Conservation (phyloP, 2,329 filamentous ascomycete species). For the Fusarium solani-melongenae region DNA sequence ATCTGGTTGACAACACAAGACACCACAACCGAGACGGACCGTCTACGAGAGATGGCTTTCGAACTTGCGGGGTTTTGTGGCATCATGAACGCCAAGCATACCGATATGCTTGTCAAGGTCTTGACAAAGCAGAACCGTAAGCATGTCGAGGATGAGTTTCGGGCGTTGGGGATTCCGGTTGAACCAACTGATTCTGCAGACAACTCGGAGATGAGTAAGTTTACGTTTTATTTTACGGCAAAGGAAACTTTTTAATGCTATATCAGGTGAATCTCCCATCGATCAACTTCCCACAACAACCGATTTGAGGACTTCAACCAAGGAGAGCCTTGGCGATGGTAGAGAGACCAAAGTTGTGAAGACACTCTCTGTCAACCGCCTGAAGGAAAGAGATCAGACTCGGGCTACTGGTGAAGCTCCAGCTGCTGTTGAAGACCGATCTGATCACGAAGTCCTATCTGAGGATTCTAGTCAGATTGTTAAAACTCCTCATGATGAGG, state of each 20-base stretch:
- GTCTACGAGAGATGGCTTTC: not conserved
- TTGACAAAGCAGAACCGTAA: not conserved
- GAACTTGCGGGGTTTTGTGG: not conserved
- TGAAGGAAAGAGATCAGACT: not conserved
- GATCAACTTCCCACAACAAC: not conserved
- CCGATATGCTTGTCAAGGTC: not conserved
- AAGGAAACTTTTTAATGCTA: not conserved
- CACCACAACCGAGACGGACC: not conserved
- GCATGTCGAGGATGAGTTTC: not conserved
- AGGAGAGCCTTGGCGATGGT: not conserved
- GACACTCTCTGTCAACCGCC: too few relatives aligned
- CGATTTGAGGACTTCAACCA: not conserved
- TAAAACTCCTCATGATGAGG: not conserved
- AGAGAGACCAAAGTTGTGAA: not conserved
- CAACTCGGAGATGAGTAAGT: not conserved
- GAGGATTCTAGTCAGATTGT: not conserved
- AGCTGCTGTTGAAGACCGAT: not conserved
- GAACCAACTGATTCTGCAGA: not conserved
- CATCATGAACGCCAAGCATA: not conserved
- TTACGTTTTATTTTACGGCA: not conserved
- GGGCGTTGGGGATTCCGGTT: not conserved
- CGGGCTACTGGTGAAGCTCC: not conserved
- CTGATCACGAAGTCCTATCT: not conserved
- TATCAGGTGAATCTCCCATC: not conserved
- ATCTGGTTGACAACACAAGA: not conserved